Evolutionary conservation across 805 yeast species (phyloP).

Genomic region (Teunomyces aglyptinius): DNA sequence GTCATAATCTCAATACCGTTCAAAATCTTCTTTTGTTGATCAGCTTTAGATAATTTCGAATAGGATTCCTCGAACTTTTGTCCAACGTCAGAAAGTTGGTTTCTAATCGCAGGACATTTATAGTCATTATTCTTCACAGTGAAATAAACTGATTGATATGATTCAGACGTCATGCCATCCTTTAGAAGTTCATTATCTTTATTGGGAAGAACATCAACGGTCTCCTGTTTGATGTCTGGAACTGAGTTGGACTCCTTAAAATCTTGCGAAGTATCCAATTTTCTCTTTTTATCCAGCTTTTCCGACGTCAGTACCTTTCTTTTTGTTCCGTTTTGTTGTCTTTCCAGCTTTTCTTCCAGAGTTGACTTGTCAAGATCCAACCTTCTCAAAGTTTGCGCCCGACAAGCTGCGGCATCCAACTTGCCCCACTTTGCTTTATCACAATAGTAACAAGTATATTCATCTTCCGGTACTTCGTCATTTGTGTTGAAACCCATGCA

Average conservation of each 20-base stretch:
- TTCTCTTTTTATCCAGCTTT: constrained; percentile 16
- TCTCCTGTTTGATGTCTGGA: neutral
- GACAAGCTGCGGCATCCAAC: constrained; percentile 40
- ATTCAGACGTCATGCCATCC: constrained; percentile 41
- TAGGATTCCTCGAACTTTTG: constrained; percentile 10
- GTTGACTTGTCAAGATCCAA: constrained; percentile 25
- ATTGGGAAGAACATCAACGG: constrained; percentile 26
- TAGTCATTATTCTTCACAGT: constrained; percentile 46
- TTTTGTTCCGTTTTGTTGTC: constrained; percentile 12
- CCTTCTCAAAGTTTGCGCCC: constrained; percentile 28
- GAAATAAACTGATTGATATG: constrained; percentile 53
- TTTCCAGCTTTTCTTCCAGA: constrained; percentile 17
- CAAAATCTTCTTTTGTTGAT: constrained; percentile 3
- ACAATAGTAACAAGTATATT: constrained; percentile 75
- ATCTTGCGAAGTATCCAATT: constrained; percentile 5
- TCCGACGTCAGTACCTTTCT: constrained; percentile 22
- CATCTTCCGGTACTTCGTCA: constrained; percentile 76
- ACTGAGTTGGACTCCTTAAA: neutral
- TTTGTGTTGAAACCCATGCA: constrained; percentile 77
- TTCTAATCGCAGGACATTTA: constrained; percentile 34
- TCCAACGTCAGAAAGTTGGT: constrained; percentile 22
- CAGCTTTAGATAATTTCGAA: constrained; percentile 8
- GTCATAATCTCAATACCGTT: constrained; percentile 21
- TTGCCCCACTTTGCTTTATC: constrained; percentile 45
- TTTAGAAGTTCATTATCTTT: constrained; percentile 44